Evolutionary conservation across 2,329 filamentous ascomycete species (phyloP).

Genomic region (Sphaerulina vaccinii): DNA sequence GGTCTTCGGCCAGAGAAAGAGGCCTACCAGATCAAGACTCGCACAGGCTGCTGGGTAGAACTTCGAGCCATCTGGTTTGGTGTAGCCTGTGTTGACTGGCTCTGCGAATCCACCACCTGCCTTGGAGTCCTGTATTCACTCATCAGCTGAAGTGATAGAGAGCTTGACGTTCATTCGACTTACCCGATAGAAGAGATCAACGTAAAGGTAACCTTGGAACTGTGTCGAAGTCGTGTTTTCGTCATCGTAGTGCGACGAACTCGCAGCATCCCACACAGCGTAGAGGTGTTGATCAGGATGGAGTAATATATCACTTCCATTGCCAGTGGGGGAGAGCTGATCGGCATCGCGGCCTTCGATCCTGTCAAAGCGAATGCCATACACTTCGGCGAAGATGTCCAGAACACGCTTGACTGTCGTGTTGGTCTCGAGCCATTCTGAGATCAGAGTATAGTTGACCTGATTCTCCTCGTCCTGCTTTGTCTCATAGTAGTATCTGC

Average conservation of each 20-base stretch:
- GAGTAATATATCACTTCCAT: conserved; percentile 12
- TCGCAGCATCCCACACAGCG: conserved; percentile 13
- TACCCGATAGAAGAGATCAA: neutral
- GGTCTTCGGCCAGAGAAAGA: neutral
- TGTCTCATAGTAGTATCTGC: neutral
- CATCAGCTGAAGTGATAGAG: neutral
- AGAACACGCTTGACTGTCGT: conserved; percentile 1
- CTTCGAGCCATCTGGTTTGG: conserved; percentile 4
- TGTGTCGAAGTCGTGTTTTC: neutral
- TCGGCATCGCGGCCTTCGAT: neutral
- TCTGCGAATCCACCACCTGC: neutral
- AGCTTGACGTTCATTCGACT: neutral
- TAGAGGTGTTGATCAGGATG: conserved; percentile 8
- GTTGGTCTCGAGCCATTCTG: neutral
- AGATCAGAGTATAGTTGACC: neutral
- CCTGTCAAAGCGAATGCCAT: conserved; percentile 3
- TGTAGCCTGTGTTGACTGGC: neutral
- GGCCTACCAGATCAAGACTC: neutral
- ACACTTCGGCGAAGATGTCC: conserved; percentile 9
- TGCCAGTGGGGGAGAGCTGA: neutral
- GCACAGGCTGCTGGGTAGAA: neutral
- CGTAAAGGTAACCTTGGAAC: neutral
- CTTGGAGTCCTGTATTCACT: neutral
- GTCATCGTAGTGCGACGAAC: conserved; percentile 8
- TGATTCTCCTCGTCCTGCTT: neutral